A percentile compares a stretch with the other conserved stretches of the same genome.
Evolutionary conservation across 805 yeast species (phyloP).

Genomic region (Starmerella roubikii): DNA sequence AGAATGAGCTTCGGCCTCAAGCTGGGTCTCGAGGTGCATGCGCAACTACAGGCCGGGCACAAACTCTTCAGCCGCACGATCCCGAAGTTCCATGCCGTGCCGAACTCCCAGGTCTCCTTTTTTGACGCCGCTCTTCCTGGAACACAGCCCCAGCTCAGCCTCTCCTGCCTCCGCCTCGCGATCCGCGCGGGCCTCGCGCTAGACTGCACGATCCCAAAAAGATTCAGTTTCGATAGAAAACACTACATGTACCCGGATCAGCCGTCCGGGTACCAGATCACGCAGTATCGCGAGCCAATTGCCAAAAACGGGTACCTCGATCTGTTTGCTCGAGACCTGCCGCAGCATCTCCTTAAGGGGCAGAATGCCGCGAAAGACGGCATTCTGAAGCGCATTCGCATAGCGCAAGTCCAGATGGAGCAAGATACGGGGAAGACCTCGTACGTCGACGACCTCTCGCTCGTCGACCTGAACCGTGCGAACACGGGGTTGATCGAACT

Average conservation of each 20-base stretch:
- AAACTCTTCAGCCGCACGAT: slow-evolving; percentile 57
- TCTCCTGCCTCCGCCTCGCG: slow-evolving; percentile 58
- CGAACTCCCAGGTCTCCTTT: slow-evolving; percentile 59
- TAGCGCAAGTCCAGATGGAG: slow-evolving; percentile 78
- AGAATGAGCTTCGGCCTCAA: slow-evolving; percentile 32
- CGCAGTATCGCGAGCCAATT: slow-evolving; percentile 73
- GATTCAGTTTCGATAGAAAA: slow-evolving; percentile 74
- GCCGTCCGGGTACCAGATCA: slow-evolving; percentile 90
- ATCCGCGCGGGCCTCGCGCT: slow-evolving; percentile 60
- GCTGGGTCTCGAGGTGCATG: slow-evolving; percentile 88
- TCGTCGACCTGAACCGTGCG: slow-evolving; percentile 71
- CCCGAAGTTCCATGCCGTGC: slow-evolving; percentile 31
- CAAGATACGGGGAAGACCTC: slow-evolving; percentile 85
- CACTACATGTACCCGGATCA: slow-evolving; percentile 96
- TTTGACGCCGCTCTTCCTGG: slow-evolving; percentile 88
- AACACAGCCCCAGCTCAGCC: slow-evolving; percentile 71
- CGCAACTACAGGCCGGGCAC: slow-evolving; percentile 60
- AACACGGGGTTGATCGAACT: slow-evolving; percentile 80
- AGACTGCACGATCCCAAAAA: slow-evolving; percentile 40
- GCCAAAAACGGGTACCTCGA: slow-evolving; percentile 52
- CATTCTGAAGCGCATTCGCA: slow-evolving; percentile 25
- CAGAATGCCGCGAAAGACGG: background rate
- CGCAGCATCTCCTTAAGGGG: slow-evolving; percentile 3
- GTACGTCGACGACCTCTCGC: slow-evolving; percentile 34
- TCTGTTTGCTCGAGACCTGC: slow-evolving; percentile 41